phyloP scores from a whole-genome alignment of 1,284 basidiomycete genomes.

The Papiliotrema laurentii region DNA sequence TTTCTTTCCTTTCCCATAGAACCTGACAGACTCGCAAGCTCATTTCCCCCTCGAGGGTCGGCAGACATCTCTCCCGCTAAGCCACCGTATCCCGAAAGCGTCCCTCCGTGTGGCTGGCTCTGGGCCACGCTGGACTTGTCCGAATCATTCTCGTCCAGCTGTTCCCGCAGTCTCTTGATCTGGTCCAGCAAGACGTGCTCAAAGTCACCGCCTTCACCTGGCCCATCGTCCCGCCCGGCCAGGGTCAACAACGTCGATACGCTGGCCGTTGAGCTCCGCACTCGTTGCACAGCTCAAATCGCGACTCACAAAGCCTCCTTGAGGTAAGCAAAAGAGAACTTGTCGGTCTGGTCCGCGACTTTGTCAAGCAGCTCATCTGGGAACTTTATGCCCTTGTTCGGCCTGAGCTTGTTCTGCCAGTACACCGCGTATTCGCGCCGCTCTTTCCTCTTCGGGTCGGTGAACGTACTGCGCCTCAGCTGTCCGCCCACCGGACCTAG shows the following conservation, averaged over 20 bases:
- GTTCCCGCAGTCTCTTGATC: slow-evolving; percentile 54
- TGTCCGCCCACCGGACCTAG: background rate
- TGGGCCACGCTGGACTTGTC: no score
- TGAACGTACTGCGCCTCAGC: slow-evolving; percentile 48
- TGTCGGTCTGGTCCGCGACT: slow-evolving; percentile 57
- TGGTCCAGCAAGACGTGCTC: slow-evolving; percentile 54
- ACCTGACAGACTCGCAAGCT: no score
- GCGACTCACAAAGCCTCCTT: slow-evolving; percentile 72
- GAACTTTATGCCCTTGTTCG: slow-evolving; percentile 60
- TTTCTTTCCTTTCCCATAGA: no score
- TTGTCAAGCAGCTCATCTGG: slow-evolving; percentile 60
- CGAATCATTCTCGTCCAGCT: slow-evolving; percentile 22
- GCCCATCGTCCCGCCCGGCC: slow-evolving; percentile 19
- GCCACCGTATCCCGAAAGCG: no score
- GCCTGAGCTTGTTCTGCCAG: slow-evolving; percentile 67
- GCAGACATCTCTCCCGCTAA: no score
- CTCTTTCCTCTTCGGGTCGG: slow-evolving; percentile 60
- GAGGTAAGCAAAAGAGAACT: slow-evolving; percentile 75
- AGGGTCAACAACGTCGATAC: slow-evolving; percentile 31
- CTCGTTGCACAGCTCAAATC: background rate
- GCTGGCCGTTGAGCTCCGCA: slow-evolving; percentile 14
- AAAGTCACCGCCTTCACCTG: slow-evolving; percentile 47
- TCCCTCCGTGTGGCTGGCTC: no score
- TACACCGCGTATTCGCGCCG: slow-evolving; percentile 64
- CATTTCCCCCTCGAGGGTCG: no score